Conservation (phyloP, 2,329 filamentous ascomycete species). For the Claviceps humidiphila region DNA sequence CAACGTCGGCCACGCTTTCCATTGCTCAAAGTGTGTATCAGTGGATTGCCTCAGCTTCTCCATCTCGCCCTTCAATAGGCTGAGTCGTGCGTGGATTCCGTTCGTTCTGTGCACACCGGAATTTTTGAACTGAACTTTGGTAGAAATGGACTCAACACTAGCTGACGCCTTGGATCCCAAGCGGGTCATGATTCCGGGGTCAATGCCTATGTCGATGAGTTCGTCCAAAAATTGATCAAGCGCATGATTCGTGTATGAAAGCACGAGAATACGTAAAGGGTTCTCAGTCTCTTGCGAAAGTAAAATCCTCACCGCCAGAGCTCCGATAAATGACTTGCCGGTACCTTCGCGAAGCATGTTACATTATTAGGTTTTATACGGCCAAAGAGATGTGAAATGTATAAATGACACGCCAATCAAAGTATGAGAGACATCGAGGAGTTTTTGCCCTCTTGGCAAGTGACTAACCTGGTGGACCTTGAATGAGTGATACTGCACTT, state of each 20-base stretch:
- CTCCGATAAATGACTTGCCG: constrained; percentile 63
- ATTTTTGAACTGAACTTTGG: not conserved
- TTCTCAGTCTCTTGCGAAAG: constrained; percentile 29
- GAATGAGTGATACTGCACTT: not conserved
- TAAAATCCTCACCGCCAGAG: constrained; percentile 44
- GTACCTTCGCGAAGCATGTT: constrained; percentile 24
- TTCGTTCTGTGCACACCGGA: not conserved
- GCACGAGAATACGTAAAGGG: constrained; percentile 43
- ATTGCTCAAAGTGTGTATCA: not conserved
- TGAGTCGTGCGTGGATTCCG: not conserved
- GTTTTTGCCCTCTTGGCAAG: not conserved
- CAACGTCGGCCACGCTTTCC: not conserved
- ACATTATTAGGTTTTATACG: not conserved
- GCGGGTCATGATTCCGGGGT: constrained; percentile 37
- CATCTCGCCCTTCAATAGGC: not conserved
- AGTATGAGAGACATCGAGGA: not conserved
- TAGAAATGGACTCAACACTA: not conserved
- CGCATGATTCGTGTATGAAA: constrained; percentile 57
- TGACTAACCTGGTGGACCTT: not conserved
- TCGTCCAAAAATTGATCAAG: constrained; percentile 55
- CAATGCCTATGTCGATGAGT: constrained; percentile 45
- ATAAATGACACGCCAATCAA: too few relatives aligned
- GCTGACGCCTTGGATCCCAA: constrained; percentile 46
- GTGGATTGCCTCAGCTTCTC: not conserved
- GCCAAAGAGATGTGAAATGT: not conserved